phyloP scores from a whole-genome alignment of 2,329 filamentous ascomycete species.

The Curvularia spicifera region DNA sequence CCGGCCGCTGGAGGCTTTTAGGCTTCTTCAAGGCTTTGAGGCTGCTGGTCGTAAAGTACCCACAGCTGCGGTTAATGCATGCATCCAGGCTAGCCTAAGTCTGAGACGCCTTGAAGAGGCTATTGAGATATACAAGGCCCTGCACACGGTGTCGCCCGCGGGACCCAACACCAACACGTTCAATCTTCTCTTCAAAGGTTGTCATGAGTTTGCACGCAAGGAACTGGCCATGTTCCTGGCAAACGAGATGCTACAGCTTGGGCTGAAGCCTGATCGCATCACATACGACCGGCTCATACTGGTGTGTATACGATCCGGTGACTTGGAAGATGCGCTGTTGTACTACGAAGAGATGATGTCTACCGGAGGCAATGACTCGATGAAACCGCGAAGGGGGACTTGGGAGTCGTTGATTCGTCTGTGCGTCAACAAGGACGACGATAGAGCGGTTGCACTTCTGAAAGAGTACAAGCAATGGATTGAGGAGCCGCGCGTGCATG shows the following conservation, averaged over 20 bases:
- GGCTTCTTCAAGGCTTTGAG: constrained; percentile 63
- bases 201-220: constrained; percentile 53
- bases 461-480: constrained; percentile 25
- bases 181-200: constrained; percentile 64
- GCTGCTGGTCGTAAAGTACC: constrained; percentile 59
- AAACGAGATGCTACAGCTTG: constrained; percentile 65
- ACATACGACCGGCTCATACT: constrained; percentile 69
- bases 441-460: constrained; percentile 27
- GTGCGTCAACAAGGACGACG: constrained; percentile 21
- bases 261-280: constrained; percentile 60
- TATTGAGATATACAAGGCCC: constrained; percentile 65
- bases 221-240: constrained; percentile 67
- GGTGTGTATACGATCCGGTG: constrained; percentile 56
- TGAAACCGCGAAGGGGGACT: constrained; percentile 26
- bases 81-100: constrained; percentile 60
- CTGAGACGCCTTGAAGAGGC: constrained; percentile 57
- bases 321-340: constrained; percentile 55
- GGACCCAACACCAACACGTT: constrained; percentile 63
- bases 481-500: constrained; percentile 17
- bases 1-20: constrained; percentile 61
- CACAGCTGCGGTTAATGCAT: constrained; percentile 57
- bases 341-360: constrained; percentile 60
- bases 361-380: neutral
- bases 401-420: constrained; percentile 26
- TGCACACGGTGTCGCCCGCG: constrained; percentile 59